Conservation (phyloP, 768 basidiomycete genomes). For the Lentinula aciculospora region DNA sequence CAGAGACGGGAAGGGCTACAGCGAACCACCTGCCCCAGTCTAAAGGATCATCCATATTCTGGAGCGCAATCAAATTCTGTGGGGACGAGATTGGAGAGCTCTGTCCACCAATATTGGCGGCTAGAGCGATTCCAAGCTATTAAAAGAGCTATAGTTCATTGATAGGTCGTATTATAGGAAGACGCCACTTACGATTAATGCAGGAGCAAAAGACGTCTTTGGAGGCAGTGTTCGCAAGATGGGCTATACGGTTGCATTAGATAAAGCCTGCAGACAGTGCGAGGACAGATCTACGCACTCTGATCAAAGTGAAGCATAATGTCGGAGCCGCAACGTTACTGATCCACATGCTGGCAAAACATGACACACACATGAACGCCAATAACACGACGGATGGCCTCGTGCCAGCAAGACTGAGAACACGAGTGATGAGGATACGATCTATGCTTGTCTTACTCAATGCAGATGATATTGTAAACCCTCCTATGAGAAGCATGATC, state of each 20-base stretch:
- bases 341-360: constrained; percentile 99
- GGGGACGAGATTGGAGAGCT: constrained; percentile 97
- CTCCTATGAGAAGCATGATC: constrained; percentile 96
- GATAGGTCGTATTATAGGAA: not conserved
- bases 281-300: constrained; percentile 43
- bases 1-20: constrained; percentile 88
- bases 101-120: constrained; percentile 97
- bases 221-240: constrained; percentile 89
- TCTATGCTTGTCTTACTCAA: constrained; percentile 95
- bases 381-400: constrained; percentile 82
- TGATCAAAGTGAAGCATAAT: constrained; percentile 94
- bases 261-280: constrained; percentile 1
- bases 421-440: constrained; percentile 82
- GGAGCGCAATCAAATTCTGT: constrained; percentile 91
- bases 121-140: constrained; percentile 94
- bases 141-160: not conserved
- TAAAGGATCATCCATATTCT: constrained; percentile 76
- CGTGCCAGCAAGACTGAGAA: constrained; percentile 87
- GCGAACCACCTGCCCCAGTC: constrained; percentile 94
- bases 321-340: constrained; percentile 98
- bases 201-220: constrained; percentile 81
- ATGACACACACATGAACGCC: constrained; percentile 93
- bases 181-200: constrained; percentile 69
- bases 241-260: constrained; percentile 48
- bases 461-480: constrained; percentile 96